A percentile compares a stretch with the other conserved stretches of the same genome.
phyloP scores from a whole-genome alignment of 768 basidiomycete genomes.

The Russula griseocarnosa region DNA sequence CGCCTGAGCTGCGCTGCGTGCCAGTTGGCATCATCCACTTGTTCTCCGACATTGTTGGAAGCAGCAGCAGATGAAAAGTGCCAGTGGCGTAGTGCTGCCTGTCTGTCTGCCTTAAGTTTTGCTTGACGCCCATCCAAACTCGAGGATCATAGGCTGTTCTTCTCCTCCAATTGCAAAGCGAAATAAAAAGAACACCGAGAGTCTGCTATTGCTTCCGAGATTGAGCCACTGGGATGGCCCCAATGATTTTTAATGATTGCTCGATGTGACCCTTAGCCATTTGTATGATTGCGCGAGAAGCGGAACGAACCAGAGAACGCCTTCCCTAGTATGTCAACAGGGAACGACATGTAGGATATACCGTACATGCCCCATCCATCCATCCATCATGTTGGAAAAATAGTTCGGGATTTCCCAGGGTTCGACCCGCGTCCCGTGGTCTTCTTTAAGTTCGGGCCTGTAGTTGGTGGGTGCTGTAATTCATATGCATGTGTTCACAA shows the following conservation, averaged over 20 bases:
- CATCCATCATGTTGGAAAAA: constrained; percentile 1
- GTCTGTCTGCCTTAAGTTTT: neutral
- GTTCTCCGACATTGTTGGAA: constrained; percentile 5
- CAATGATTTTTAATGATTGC: neutral
- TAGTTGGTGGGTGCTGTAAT: constrained; percentile 8
- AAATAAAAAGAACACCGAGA: neutral
- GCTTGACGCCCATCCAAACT: constrained; percentile 1
- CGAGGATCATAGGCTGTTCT: neutral
- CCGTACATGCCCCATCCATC: neutral
- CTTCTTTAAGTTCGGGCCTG: neutral
- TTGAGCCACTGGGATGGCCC: neutral
- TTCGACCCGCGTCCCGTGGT: neutral
- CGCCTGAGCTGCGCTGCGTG: neutral
- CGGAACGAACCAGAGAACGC: neutral
- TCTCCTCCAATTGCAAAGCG: neutral
- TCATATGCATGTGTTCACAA: neutral
- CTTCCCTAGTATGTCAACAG: neutral
- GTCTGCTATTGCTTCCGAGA: constrained; percentile 1
- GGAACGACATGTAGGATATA: neutral
- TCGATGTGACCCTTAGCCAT: neutral
- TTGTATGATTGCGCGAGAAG: constrained; percentile 2
- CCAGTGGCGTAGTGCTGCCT: neutral
- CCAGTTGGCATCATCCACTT: constrained; percentile 1
- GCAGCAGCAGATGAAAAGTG: neutral
- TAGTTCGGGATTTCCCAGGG: neutral